Base-by-base conservation (phyloP, 2,329 filamentous ascomycete species). In the Arthrobotrys sphaeroides region DNA sequence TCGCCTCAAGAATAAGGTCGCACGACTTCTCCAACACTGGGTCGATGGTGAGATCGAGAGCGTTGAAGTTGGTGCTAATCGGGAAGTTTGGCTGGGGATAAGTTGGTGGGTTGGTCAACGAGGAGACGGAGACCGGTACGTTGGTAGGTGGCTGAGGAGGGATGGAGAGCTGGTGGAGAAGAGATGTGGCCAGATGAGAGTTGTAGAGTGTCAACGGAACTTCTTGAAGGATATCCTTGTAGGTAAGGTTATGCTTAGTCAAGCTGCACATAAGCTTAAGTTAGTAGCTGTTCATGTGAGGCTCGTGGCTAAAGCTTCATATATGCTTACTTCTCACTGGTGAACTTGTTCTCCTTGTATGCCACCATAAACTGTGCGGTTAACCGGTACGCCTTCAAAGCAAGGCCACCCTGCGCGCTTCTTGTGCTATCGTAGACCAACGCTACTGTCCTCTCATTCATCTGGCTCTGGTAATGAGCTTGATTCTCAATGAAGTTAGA, bases 21-120 rank as follows among this genome's bases (percentile, higher is more conserved):
- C 93, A 97, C 61, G 94, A 97, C 88, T 97, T 97, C 87, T 98
- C 94, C 53, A 99, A 89, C 87, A 96, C 97, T 31, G 95, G 95
- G 83, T 99, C 95, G 83, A 98, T 96, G 78, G 91, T 92, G 77
- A 99, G 89, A 80, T 97, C 93, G 72, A 99, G 89, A 78, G 89
- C 89, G 81, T 97, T 94, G 82, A 93, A 90, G 81, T 96, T 97
- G 62, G 94, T 94, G 81, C 91, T 90, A 59, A 97, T 88, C 47
- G 92, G 91, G 62, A 86, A 83, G 81, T 84, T 84, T 78, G 86
- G 81, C 83, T 85, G 69, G 84, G 85, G 77, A 85, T 89, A 82
- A 6, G 73, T 77, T 59, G 73, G 66, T 36, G 73, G 73, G 18
- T 77, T 77, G 16, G 43, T 53, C 26, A 72, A 62, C 4, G 64